A percentile compares a stretch with the other conserved stretches of the same genome.
These are phyloP conservation scores for Candida silvicultrix DNA, from an alignment of 805 yeast species.

Conservation along the genomic window DNA sequence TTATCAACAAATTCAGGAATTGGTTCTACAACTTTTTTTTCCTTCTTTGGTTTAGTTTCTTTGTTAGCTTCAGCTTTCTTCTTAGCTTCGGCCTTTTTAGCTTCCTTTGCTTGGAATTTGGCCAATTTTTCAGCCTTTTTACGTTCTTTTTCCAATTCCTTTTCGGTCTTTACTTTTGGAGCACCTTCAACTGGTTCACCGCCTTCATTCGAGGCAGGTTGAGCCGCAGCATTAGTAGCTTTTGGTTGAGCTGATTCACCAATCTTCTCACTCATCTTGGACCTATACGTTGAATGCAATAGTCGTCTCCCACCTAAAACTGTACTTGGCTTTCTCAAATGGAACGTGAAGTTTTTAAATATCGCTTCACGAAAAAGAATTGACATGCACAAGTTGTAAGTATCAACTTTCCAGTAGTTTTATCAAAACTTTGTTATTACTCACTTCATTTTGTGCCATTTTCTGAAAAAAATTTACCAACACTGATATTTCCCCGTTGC, in stretches of 20 bases:
- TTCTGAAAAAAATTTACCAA: background rate
- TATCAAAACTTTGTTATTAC: background rate
- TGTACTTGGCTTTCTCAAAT: conserved; percentile 2
- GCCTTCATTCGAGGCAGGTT: conserved; percentile 3
- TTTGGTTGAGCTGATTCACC: conserved; percentile 6
- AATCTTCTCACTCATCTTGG: conserved; percentile 11
- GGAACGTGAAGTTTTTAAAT: conserved; percentile 1
- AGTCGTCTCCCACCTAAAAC: background rate
- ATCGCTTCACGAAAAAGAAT: conserved; percentile 3
- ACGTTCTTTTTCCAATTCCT: conserved; percentile 80
- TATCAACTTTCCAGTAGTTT: background rate
- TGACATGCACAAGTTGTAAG: conserved; percentile 10
- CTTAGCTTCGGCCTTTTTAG: conserved; percentile 59
- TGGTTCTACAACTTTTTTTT: conserved; percentile 65
- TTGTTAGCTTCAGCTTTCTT: conserved; percentile 28
- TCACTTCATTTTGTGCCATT: background rate
- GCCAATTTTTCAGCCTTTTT: conserved; percentile 85
- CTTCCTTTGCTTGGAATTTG: conserved; percentile 77
- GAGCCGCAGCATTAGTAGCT: no score
- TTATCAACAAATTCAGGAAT: conserved; percentile 81
- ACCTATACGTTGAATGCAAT: background rate
- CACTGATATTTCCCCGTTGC: no score
- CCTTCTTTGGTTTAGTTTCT: conserved; percentile 55
- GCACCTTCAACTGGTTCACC: conserved; percentile 24
- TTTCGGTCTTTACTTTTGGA: conserved; percentile 57